Evolutionary conservation across 257 asterid genomes (phyloP).

Genomic region (Parsonsia alboflavescens): DNA sequence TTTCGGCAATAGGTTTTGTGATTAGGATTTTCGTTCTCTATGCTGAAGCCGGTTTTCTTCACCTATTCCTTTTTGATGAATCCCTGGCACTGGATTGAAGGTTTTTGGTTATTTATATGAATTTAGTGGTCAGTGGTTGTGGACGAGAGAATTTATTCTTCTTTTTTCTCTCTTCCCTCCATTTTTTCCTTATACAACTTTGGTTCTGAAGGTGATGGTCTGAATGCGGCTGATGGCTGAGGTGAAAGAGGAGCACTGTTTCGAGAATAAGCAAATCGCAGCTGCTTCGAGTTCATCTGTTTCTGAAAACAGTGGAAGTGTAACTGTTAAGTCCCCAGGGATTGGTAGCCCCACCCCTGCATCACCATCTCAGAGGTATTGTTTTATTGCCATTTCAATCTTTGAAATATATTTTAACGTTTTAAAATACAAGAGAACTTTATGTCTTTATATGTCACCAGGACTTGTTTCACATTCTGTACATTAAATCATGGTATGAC

Average conservation of each 20-base stretch:
- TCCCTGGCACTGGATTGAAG: constrained; percentile 5
- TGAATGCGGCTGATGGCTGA: constrained; percentile 49
- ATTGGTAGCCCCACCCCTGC: constrained; percentile 63
- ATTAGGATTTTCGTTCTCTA: constrained; percentile 23
- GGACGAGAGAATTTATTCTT: constrained; percentile 6
- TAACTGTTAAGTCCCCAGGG: constrained; percentile 54
- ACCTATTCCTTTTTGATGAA: neutral
- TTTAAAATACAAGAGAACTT: neutral
- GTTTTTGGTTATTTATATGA: constrained; percentile 16
- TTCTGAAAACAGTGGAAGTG: constrained; percentile 76
- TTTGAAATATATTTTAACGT: neutral
- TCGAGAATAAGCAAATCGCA: constrained; percentile 62
- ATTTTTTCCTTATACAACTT: neutral
- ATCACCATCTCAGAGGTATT: constrained; percentile 78
- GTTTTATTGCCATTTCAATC: constrained; percentile 7
- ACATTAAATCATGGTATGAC: neutral
- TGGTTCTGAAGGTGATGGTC: constrained; percentile 35
- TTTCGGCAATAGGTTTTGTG: neutral
- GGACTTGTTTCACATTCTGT: neutral
- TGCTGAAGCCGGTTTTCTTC: constrained; percentile 11
- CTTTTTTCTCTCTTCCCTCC: no score
- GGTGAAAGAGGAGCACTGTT: constrained; percentile 50
- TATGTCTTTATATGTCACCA: neutral
- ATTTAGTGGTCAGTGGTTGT: constrained; percentile 11
- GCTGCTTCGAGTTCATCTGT: constrained; percentile 81